Evolutionary conservation across 169 alveolate species (phyloP).

Genomic region (Plasmodium sp.): DNA sequence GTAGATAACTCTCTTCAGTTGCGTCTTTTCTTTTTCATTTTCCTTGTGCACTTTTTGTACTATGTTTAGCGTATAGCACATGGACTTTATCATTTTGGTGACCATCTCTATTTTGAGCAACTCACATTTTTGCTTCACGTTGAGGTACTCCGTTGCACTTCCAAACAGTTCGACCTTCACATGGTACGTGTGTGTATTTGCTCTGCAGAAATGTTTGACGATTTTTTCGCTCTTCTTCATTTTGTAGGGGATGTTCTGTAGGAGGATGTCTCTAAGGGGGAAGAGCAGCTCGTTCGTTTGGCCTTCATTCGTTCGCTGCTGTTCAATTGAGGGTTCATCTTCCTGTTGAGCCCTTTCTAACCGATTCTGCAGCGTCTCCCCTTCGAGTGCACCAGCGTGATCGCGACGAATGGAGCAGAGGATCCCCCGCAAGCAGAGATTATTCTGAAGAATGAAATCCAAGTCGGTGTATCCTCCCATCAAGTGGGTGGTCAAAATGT

Average conservation of each 20-base stretch:
- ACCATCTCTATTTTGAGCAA: slow-evolving; percentile 28
- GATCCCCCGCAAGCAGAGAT: neutral
- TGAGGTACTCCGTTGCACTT: slow-evolving; percentile 1
- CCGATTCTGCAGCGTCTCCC: neutral
- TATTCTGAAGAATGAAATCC: neutral
- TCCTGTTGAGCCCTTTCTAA: neutral
- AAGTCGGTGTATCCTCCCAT: neutral
- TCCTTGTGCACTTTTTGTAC: slow-evolving; percentile 43
- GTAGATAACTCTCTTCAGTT: neutral
- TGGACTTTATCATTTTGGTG: slow-evolving; percentile 28
- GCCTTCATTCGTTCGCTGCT: neutral
- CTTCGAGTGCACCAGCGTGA: neutral
- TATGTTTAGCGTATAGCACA: slow-evolving; percentile 33
- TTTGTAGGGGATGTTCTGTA: neutral
- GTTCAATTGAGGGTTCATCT: neutral
- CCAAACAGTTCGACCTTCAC: slow-evolving; percentile 12
- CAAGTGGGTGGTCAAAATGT: neutral
- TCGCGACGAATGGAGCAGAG: neutral
- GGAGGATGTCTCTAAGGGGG: neutral
- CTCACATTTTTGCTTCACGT: slow-evolving; percentile 26
- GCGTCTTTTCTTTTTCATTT: slow-evolving; percentile 17
- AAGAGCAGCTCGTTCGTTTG: neutral
- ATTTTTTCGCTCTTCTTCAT: slow-evolving; percentile 13
- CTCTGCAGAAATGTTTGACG: slow-evolving; percentile 1
- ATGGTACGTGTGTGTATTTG: neutral